Base-by-base conservation (phyloP, 768 basidiomycete genomes). In the Roridomyces roridus region DNA sequence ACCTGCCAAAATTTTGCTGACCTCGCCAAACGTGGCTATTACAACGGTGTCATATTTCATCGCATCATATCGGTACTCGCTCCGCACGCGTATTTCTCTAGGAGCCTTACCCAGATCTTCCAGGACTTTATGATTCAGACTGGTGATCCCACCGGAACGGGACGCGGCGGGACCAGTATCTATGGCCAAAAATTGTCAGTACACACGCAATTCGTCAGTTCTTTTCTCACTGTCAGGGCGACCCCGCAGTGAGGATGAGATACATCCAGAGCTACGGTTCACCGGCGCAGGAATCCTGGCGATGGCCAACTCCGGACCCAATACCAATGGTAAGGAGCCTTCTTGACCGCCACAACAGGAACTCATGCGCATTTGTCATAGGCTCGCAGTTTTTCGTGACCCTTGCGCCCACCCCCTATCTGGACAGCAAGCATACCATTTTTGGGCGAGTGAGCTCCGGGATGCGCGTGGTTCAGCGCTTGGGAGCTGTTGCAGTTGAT, bases 61-160 rank as follows among this genome's bases (percentile, higher is more conserved):
- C 88, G 96, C 31, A 89, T 98, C 64, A 89, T 98, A 44, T 78
- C 90, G 36, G 94, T 94, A 60, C 44, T 85, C 68, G 40, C 44
- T 41, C 15, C 31, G 31, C 31, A 34, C 24, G 18, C 8, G 44
- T 25, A 24, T 23, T 28, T 21, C 40, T n/a, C n/a, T 23, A n/a
- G 25, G 12, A 21, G 20, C 55, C 6, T 12, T 31, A 48, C 29
- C 59, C 17, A 10, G 4, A 17, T 44, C 44, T 29, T 40, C 20
- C 66, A 96, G 89, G 95, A 96, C 69, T 98, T 98, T 68, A 98
- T 98, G 96, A 87, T 97, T 15, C 96, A 99, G 77, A 88, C 85
- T 25, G 96, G 96, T 37, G 95, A 96, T 70, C 96, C 96, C 11
- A 96, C 95, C 15, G 96, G 96, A 23, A 98, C 96, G 1, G 96